Conservation (phyloP, 192 early-diverging fungal species). For the Spinellus fusiger region DNA sequence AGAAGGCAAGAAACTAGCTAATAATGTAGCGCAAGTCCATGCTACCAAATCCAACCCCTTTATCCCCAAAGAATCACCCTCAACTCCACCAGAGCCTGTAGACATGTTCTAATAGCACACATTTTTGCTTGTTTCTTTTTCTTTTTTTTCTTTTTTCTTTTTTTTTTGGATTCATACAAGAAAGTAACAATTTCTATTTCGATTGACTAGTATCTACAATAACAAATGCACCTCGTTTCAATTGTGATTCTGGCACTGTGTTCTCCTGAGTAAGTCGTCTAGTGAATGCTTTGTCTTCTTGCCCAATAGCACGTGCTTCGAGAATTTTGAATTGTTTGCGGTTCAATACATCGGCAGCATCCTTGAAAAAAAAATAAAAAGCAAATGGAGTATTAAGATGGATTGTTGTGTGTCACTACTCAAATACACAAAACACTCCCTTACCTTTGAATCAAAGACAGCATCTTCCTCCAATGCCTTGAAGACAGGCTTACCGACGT, state of each 20-base stretch:
- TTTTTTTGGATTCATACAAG: slow-evolving; percentile 1
- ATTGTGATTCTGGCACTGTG: slow-evolving; percentile 9
- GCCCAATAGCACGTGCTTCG: slow-evolving; percentile 30
- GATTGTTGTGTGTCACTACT: neutral
- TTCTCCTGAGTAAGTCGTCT: neutral
- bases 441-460: slow-evolving; percentile 55
- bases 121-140: neutral
- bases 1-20: slow-evolving; percentile 21
- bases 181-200: slow-evolving; percentile 3
- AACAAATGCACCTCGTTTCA: slow-evolving; percentile 34
- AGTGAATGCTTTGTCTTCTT: slow-evolving; percentile 13
- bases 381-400: neutral
- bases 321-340: slow-evolving; percentile 50
- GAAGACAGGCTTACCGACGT: slow-evolving; percentile 69
- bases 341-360: slow-evolving; percentile 76
- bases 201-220: slow-evolving; percentile 35
- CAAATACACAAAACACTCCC: neutral
- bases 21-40: neutral
- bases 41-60: neutral
- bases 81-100: neutral
- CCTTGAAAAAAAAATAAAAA: slow-evolving; percentile 22
- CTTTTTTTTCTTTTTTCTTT: neutral
- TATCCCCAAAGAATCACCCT: neutral
- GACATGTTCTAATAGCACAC: neutral
- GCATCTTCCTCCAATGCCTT: slow-evolving; percentile 77